Conservation (phyloP, 2,329 filamentous ascomycete genomes). For the Colletotrichum brevisporum region DNA sequence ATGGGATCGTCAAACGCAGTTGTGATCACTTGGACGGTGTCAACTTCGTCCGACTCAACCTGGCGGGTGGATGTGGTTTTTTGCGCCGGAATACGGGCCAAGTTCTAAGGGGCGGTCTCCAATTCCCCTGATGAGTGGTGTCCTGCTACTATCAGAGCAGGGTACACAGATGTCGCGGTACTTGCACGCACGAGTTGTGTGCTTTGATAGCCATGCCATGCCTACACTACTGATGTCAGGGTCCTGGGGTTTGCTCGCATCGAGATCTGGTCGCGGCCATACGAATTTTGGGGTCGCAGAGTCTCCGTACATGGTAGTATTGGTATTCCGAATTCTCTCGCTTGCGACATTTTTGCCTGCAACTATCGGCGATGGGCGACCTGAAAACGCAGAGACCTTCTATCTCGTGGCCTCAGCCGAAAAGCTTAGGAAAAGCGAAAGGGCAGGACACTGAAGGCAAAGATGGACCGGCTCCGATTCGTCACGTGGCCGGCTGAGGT, state of each 20-base stretch:
- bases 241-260: slow-evolving; percentile 38
- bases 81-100: slow-evolving; percentile 36
- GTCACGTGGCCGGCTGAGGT: slow-evolving; percentile 24
- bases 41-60: slow-evolving; percentile 30
- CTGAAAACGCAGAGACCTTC: background rate
- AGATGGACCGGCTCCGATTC: slow-evolving; percentile 1
- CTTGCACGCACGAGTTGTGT: slow-evolving; percentile 32
- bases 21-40: slow-evolving; percentile 30
- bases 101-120: slow-evolving; percentile 22
- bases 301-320: background rate
- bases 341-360: background rate
- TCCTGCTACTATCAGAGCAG: slow-evolving; percentile 6
- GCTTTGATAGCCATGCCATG: slow-evolving; percentile 23
- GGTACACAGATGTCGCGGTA: slow-evolving; percentile 33
- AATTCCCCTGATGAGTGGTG: slow-evolving; percentile 15
- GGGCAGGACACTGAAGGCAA: background rate
- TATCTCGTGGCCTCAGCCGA: slow-evolving; percentile 6
- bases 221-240: slow-evolving; percentile 39
- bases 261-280: slow-evolving; percentile 35
- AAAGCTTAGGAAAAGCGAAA: background rate
- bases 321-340: background rate
- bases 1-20: slow-evolving; percentile 27
- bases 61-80: slow-evolving; percentile 20
- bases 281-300: background rate
- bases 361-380: background rate